Percentiles rank a stretch among this genome's conserved stretches.
Evolutionary conservation across 176 grass and related monocot species (phyloP).

Genomic region (Rhynchospora tenuis): DNA sequence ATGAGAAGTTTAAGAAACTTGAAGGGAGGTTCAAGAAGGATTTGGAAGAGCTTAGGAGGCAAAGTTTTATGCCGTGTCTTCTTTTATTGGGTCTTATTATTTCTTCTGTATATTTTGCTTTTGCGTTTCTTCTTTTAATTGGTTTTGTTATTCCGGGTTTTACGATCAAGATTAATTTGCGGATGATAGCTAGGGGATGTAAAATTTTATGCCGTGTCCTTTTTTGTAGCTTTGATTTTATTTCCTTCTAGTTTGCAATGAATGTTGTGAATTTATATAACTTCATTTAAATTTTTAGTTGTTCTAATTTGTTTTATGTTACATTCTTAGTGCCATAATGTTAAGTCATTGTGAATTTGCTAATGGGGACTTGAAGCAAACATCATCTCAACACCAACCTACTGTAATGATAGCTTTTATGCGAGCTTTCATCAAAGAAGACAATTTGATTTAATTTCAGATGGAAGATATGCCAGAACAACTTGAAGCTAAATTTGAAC

Average conservation of each 20-base stretch:
- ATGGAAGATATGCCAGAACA: neutral
- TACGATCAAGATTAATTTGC: neutral
- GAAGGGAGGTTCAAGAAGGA: too few species aligned
- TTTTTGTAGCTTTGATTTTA: neutral
- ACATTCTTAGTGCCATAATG: neutral
- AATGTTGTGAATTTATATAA: conserved; percentile 8
- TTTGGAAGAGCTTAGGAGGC: too few species aligned
- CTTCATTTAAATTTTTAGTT: neutral
- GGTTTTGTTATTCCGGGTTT: conserved; percentile 9
- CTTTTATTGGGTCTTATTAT: neutral
- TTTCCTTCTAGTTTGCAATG: conserved; percentile 3
- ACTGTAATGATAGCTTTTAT: neutral
- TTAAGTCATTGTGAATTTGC: neutral
- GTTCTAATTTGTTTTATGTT: neutral
- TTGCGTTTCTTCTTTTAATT: neutral
- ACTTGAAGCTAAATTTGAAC: neutral
- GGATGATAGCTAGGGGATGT: neutral
- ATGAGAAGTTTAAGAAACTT: too few species aligned
- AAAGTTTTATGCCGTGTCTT: too few species aligned
- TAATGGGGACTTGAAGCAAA: neutral
- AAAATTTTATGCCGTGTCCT: neutral
- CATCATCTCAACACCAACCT: neutral
- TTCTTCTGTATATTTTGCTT: conserved; percentile 18
- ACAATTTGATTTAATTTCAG: neutral
- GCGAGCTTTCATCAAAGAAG: neutral